Evolutionary conservation across 805 yeast species (phyloP).

Genomic region (Sugiyamaella marilandica): DNA sequence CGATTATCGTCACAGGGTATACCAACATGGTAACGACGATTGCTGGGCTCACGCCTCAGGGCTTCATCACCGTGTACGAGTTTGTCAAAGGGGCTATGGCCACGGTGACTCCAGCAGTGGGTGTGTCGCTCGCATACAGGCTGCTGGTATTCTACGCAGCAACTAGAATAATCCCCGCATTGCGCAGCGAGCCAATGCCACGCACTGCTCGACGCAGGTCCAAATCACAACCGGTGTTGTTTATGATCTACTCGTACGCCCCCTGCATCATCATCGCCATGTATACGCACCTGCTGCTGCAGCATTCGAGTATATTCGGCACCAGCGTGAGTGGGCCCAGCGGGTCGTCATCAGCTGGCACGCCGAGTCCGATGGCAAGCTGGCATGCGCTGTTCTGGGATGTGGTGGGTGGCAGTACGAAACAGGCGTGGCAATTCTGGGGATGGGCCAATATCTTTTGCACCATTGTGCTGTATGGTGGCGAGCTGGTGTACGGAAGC

Average conservation of each 20-base stretch:
- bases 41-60: conserved; percentile 38
- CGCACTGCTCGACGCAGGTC: conserved; percentile 8
- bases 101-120: conserved; percentile 74
- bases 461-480: conserved; percentile 70
- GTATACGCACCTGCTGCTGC: conserved; percentile 89
- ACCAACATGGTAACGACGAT: conserved; percentile 33
- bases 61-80: conserved; percentile 37
- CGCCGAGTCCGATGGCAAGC: conserved; percentile 19
- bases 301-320: conserved; percentile 44
- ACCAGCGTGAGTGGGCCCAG: conserved; percentile 6
- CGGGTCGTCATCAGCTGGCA: conserved; percentile 15
- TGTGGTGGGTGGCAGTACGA: conserved; percentile 36
- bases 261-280: conserved; percentile 94
- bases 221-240: conserved; percentile 20
- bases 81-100: conserved; percentile 46
- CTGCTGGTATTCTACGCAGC: conserved; percentile 84
- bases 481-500: conserved; percentile 53
- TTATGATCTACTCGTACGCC: conserved; percentile 74
- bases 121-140: conserved; percentile 78
- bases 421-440: conserved; percentile 88
- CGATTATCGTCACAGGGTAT: conserved; percentile 36
- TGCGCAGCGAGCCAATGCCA: conserved; percentile 13
- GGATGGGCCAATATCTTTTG: conserved; percentile 89
- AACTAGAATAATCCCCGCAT: conserved; percentile 80
- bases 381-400: conserved; percentile 1